Conservation (phyloP, 2,329 filamentous ascomycete genomes). For the Penicillium psychrosexuale region DNA sequence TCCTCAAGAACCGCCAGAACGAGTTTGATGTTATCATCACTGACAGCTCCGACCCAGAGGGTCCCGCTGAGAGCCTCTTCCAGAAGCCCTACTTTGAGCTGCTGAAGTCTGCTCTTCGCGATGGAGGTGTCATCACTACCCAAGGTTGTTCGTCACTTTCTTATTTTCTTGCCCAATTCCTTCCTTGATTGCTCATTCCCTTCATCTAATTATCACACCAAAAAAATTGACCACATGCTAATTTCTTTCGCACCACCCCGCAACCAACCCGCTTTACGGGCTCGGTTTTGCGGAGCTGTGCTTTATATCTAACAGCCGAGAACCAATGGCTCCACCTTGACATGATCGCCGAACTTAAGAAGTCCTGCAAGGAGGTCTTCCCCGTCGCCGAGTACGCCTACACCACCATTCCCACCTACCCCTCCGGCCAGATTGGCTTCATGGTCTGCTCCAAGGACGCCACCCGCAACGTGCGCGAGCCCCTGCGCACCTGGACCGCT, state of each 20-base stretch:
- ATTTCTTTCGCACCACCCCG: slow-evolving; percentile 27
- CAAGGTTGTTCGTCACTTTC: slow-evolving; percentile 98
- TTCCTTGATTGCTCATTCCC: slow-evolving; percentile 35
- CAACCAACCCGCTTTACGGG: slow-evolving; percentile 30
- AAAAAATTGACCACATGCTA: slow-evolving; percentile 19
- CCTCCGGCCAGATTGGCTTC: slow-evolving; percentile 98
- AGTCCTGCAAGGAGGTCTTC: slow-evolving; percentile 96
- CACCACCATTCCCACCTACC: slow-evolving; percentile 97
- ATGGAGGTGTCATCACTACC: slow-evolving; percentile 97
- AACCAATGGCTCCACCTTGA: slow-evolving; percentile 98
- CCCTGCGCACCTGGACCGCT: slow-evolving; percentile 72
- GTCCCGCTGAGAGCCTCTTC: slow-evolving; percentile 93
- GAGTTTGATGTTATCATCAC: slow-evolving; percentile 99
- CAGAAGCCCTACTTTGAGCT: slow-evolving; percentile 99
- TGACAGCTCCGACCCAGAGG: slow-evolving; percentile 95
- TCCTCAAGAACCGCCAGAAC: slow-evolving; percentile 94
- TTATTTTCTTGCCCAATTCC: slow-evolving; percentile 45
- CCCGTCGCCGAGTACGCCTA: slow-evolving; percentile 97
- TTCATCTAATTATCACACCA: slow-evolving; percentile 1
- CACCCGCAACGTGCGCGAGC: slow-evolving; percentile 76
- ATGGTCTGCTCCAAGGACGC: slow-evolving; percentile 99
- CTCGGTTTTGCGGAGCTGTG: slow-evolving; percentile 32
- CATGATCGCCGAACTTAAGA: slow-evolving; percentile 92
- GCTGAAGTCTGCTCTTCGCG: slow-evolving; percentile 80
- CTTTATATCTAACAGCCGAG: slow-evolving; percentile 63